Conservation (phyloP, 2,329 filamentous ascomycete species). For the Xylariaceae sp. region DNA sequence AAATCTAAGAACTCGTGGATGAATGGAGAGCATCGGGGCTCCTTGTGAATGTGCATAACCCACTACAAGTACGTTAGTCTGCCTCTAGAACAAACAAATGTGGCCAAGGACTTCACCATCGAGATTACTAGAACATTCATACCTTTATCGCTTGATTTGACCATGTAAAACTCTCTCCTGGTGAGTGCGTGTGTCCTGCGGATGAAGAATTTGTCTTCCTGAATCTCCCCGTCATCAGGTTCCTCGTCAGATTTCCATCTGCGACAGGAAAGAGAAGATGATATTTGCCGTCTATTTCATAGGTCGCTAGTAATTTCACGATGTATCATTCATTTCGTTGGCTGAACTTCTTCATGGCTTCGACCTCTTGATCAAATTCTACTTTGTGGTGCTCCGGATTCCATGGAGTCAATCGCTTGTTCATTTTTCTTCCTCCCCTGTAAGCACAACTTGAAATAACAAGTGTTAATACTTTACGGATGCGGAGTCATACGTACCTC, state of each 20-base stretch:
- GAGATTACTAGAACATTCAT: background rate
- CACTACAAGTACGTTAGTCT: background rate
- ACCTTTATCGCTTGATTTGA: constrained; percentile 1
- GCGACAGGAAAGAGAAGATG: background rate
- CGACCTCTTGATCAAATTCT: background rate
- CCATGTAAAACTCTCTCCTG: background rate
- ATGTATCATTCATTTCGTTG: background rate
- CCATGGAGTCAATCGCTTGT: background rate
- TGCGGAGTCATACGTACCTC: background rate
- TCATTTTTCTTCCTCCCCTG: background rate
- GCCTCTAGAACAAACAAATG: background rate
- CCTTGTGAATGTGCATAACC: background rate
- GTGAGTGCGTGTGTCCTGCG: background rate
- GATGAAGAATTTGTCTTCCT: constrained; percentile 4
- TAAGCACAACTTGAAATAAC: background rate
- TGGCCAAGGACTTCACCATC: background rate
- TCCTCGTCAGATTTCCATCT: background rate
- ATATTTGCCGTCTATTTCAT: background rate
- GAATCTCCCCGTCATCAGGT: background rate
- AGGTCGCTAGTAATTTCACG: background rate
- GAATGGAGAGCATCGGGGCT: background rate
- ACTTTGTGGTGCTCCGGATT: background rate
- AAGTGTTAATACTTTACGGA: background rate
- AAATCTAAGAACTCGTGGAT: background rate
- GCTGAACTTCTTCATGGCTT: constrained; percentile 1